Conservation (phyloP, 1,139 yeast genomes). For the Yamadazyma jaroonii region DNA sequence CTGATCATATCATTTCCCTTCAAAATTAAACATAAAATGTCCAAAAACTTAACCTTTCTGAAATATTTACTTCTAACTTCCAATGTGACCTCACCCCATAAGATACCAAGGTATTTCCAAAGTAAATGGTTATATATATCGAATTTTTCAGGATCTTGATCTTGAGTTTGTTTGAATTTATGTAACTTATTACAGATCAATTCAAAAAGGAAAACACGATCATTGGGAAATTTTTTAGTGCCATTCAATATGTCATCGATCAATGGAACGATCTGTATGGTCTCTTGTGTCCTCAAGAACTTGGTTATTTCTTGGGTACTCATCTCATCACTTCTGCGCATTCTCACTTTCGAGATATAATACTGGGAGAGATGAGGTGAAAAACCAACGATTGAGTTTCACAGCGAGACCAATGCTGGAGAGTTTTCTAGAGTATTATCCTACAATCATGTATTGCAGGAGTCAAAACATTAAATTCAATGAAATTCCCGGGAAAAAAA, state of each 20-base stretch:
- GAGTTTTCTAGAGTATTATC: too few relatives aligned
- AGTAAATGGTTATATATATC: slow-evolving; percentile 9
- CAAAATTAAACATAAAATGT: slow-evolving; percentile 9
- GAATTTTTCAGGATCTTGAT: too few relatives aligned
- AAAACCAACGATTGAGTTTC: too few relatives aligned
- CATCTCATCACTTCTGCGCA: slow-evolving; percentile 8
- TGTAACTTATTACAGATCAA: slow-evolving; percentile 65
- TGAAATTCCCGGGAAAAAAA: too few relatives aligned
- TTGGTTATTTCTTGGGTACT: slow-evolving; percentile 62
- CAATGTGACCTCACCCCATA: slow-evolving; percentile 32
- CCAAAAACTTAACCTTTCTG: slow-evolving; percentile 29
- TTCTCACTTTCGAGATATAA: too few relatives aligned
- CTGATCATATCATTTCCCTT: neutral
- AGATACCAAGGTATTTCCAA: slow-evolving; percentile 47
- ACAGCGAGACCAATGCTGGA: too few relatives aligned
- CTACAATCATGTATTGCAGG: too few relatives aligned
- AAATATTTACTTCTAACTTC: slow-evolving; percentile 28
- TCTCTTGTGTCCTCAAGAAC: slow-evolving; percentile 55
- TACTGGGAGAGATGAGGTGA: too few relatives aligned
- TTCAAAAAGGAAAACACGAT: slow-evolving; percentile 58
- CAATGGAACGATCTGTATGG: slow-evolving; percentile 11
- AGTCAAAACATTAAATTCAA: too few relatives aligned
- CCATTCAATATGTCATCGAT: slow-evolving; percentile 39
- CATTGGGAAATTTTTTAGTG: slow-evolving; percentile 50
- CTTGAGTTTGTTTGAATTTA: neutral